phyloP scores from a whole-genome alignment of 495 filamentous ascomycete genomes.

The Penicillium antarcticum region DNA sequence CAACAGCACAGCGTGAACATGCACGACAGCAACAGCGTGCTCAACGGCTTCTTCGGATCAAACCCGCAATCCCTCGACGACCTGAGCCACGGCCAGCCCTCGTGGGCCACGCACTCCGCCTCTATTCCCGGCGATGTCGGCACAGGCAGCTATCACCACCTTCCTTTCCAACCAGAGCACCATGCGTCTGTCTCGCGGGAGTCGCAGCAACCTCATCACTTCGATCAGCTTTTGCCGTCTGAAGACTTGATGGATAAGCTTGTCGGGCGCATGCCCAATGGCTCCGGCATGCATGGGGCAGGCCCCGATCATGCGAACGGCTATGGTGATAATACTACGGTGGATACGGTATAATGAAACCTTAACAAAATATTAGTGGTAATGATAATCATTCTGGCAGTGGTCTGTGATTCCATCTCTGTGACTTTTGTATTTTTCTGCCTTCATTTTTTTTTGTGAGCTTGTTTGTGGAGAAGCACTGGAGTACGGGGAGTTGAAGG shows the following conservation, averaged over 20 bases:
- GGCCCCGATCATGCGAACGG: constrained; percentile 33
- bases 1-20: constrained; percentile 30
- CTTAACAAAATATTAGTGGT: constrained; percentile 15
- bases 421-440: neutral
- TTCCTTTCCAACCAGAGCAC: constrained; percentile 36
- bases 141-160: constrained; percentile 32
- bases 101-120: constrained; percentile 35
- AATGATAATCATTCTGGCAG: constrained; percentile 29
- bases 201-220: constrained; percentile 31
- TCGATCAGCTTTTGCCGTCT: constrained; percentile 35
- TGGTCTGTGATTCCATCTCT: constrained; percentile 22
- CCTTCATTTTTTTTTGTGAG: constrained; percentile 6
- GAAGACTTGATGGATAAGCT: constrained; percentile 44
- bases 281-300: constrained; percentile 37
- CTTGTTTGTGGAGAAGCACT: neutral
- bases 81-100: constrained; percentile 30
- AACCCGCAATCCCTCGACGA: constrained; percentile 37
- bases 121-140: constrained; percentile 33
- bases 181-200: constrained; percentile 34
- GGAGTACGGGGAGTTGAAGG: neutral
- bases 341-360: constrained; percentile 31
- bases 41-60: constrained; percentile 34
- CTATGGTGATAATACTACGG: constrained; percentile 32
- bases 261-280: constrained; percentile 36
- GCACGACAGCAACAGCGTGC: constrained; percentile 35